Evolutionary conservation across 768 basidiomycete genomes (phyloP), one percentile per base, ranked within the genome.

Genomic region (Jaapia argillacea): DNA sequence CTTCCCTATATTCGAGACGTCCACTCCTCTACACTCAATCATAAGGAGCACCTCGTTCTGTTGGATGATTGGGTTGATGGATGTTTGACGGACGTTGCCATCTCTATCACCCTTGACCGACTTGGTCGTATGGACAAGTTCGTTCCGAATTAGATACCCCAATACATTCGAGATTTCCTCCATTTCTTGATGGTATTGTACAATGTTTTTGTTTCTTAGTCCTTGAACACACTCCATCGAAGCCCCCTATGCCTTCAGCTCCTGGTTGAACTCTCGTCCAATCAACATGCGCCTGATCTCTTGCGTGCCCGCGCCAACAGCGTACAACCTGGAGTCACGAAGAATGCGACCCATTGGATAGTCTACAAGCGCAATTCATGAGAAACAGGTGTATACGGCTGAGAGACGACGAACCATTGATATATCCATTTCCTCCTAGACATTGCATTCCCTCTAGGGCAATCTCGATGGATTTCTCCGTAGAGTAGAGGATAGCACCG

Each of bases 221-320:
- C 28, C 28, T 10, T 33, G 28, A 33, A 10, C 10, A 33, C 28
- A 10, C 28, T 33, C 10, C 10, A 33, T 33, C 10, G 28, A 33
- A 33, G n/a, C n/a, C n/a, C n/a, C n/a, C 28, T 33, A 33, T 10
- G 28, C 10, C 16, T 33, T 33, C 10, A 77, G 65, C 56, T 86
- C 72, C 48, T 81, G 69, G 56, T 93, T 96, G 64, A 96, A 92
- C 57, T 90, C 92, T 48, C 92, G 71, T 24, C 92, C 92, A 45
- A 96, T 94, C 46, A 94, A 64, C 90, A 93, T 93, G 45, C 92
- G 72, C 51, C 92, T 68, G 43, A 96, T 92, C 67, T 94, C 92
- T 59, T 96, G 93, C 20, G 92, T 92, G 14, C 93, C 93, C n/a
- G 93, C 93, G 22, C 93, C 93, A 46, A 97, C 91, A 21, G 87